Conservation (phyloP, 768 basidiomycete genomes). For the Amanita exitialis region DNA sequence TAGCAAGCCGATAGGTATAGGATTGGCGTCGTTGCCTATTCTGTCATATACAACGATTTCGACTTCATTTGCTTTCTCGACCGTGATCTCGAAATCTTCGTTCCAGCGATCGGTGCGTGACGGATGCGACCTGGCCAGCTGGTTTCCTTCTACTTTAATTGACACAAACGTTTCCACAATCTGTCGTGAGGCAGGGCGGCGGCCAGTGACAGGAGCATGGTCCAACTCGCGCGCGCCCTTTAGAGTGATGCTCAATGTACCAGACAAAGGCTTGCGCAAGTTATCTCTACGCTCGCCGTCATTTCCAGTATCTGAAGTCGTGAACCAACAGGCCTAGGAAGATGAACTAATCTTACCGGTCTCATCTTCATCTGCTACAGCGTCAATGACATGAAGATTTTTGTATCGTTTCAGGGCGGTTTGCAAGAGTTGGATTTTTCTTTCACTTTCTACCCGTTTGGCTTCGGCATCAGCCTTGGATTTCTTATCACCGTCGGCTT, state of each 20-base stretch:
- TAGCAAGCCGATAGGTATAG: conserved; percentile 85
- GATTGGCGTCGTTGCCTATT: conserved; percentile 68
- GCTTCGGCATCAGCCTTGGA: conserved; percentile 87
- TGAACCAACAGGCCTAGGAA: not conserved
- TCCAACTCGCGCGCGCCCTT: conserved; percentile 91
- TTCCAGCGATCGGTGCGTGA: conserved; percentile 96
- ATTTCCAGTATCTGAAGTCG: conserved; percentile 30
- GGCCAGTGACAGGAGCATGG: conserved; percentile 69
- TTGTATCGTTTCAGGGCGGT: conserved; percentile 93
- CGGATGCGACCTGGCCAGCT: conserved; percentile 85
- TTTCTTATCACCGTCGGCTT: conserved; percentile 96
- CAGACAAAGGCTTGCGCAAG: conserved; percentile 88
- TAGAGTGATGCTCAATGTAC: conserved; percentile 82
- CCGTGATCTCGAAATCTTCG: conserved; percentile 91
- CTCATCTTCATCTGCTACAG: conserved; percentile 82
- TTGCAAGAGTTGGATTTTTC: conserved; percentile 90
- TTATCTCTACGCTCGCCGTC: conserved; percentile 90
- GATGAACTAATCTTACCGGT: conserved; percentile 30
- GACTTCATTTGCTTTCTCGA: conserved; percentile 98
- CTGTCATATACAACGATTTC: conserved; percentile 96
- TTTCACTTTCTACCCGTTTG: conserved; percentile 91
- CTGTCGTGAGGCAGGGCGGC: conserved; percentile 75
- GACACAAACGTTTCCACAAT: conserved; percentile 82
- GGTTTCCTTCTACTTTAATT: conserved; percentile 93
- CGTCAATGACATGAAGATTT: conserved; percentile 89